Percentiles rank a stretch among this genome's conserved stretches.
phyloP scores from a whole-genome alignment of 305 asterid species.

The Solanum hybrid region DNA sequence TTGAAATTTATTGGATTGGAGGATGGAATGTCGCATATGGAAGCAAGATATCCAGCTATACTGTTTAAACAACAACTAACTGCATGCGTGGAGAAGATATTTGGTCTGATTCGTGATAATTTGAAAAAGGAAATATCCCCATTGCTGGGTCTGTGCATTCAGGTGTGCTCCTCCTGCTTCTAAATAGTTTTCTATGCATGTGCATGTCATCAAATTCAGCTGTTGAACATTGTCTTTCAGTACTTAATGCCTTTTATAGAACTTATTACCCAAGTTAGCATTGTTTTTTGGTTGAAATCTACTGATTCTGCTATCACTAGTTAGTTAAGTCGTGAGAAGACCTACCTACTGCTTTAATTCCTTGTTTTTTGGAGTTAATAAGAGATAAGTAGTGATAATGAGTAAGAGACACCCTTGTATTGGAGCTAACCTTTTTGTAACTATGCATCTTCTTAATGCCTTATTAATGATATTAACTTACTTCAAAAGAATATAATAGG shows the following conservation, averaged over 20 bases:
- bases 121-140: conserved; percentile 94
- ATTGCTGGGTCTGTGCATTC: conserved; percentile 79
- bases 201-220: conserved; percentile 1
- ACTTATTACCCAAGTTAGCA: not conserved
- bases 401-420: not conserved
- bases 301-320: not conserved
- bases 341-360: not conserved
- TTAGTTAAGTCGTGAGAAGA: not conserved
- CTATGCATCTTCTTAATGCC: not conserved
- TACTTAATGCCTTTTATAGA: not conserved
- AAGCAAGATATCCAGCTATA: conserved; percentile 88
- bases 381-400: not conserved
- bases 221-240: not conserved
- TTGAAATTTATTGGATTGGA: conserved; percentile 62
- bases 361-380: not conserved
- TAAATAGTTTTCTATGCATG: not conserved
- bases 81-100: conserved; percentile 93
- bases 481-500: not conserved
- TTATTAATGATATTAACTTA: not conserved
- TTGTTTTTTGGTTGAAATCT: not conserved
- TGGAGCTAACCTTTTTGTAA: not conserved
- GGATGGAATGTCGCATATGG: conserved; percentile 77
- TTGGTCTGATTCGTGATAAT: conserved; percentile 92
- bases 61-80: conserved; percentile 88
- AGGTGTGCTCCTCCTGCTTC: conserved; percentile 34